Conservation (phyloP, 768 basidiomycete genomes). For the Mycena belliarum region DNA sequence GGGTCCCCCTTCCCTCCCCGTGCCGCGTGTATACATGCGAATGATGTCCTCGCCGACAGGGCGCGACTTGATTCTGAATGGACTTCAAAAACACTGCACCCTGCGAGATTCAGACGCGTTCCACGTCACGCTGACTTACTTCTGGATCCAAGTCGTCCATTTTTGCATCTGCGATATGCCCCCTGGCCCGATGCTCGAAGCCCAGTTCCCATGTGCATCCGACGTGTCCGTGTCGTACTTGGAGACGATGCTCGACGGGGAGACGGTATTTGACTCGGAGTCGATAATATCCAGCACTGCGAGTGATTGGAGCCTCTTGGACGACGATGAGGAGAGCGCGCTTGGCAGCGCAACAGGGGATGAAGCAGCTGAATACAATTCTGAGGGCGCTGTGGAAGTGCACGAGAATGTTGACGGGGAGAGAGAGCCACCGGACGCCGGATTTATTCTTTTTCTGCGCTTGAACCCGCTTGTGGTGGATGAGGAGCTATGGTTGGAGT, state of each 20-base stretch:
- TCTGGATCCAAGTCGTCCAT: conserved; percentile 53
- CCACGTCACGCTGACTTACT: conserved; percentile 51
- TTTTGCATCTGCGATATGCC: conserved; percentile 43
- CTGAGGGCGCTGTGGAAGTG: not conserved
- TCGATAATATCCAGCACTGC: not conserved
- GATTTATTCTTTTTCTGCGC: conserved; percentile 12
- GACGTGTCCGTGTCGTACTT: not conserved
- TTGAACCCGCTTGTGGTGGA: conserved; percentile 5
- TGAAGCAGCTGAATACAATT: not conserved
- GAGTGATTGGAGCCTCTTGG: conserved; percentile 2
- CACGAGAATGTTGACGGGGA: not conserved
- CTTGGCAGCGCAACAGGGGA: not conserved
- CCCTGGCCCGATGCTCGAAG: not conserved
- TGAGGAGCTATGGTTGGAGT: conserved; percentile 42
- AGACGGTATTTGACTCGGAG: not conserved
- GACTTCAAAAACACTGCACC: conserved; percentile 40
- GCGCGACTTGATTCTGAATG: conserved; percentile 45
- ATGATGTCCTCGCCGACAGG: conserved; percentile 22
- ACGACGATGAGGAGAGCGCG: not conserved
- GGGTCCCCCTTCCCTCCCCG: conserved; percentile 1
- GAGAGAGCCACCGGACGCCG: not conserved
- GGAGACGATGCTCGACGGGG: conserved; percentile 6
- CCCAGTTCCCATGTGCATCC: not conserved
- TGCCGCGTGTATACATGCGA: not conserved
- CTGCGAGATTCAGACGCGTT: conserved; percentile 39